Conservation (phyloP, 1,284 basidiomycete species). For the Coriolopsis trogii region DNA sequence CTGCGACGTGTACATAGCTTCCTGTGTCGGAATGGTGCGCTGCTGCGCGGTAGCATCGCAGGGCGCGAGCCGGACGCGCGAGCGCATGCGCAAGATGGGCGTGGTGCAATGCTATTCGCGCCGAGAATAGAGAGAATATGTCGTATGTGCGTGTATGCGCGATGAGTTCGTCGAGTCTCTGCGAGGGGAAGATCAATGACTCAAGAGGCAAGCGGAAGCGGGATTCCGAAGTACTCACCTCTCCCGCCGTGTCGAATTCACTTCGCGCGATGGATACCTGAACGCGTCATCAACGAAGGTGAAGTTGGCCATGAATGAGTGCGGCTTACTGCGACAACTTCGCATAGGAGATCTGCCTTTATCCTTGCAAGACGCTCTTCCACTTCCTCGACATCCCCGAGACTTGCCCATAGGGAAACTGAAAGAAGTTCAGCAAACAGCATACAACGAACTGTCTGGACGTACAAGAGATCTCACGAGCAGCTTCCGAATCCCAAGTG, state of each 20-base stretch:
- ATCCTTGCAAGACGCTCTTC: conserved; percentile 58
- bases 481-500: conserved; percentile 49
- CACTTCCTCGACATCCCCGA: conserved; percentile 51
- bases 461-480: conserved; percentile 40
- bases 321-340: conserved; percentile 55
- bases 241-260: conserved; percentile 65
- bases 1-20: conserved; percentile 57
- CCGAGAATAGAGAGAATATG: conserved; percentile 58
- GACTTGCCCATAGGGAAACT: conserved; percentile 54
- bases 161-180: conserved; percentile 58
- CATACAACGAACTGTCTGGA: neutral
- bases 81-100: conserved; percentile 72
- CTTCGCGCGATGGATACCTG: conserved; percentile 69
- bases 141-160: conserved; percentile 60
- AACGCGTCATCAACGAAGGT: neutral
- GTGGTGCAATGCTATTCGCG: conserved; percentile 66
- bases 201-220: too few relatives aligned
- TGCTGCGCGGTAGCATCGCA: conserved; percentile 64
- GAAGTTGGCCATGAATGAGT: neutral
- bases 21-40: conserved; percentile 47
- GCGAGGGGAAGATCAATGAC: neutral
- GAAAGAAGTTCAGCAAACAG: neutral
- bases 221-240: conserved; percentile 34
- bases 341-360: conserved; percentile 70
- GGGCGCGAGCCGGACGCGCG: conserved; percentile 49